Conservation (phyloP, 768 basidiomycete species). For the Mycena albidolilacea region DNA sequence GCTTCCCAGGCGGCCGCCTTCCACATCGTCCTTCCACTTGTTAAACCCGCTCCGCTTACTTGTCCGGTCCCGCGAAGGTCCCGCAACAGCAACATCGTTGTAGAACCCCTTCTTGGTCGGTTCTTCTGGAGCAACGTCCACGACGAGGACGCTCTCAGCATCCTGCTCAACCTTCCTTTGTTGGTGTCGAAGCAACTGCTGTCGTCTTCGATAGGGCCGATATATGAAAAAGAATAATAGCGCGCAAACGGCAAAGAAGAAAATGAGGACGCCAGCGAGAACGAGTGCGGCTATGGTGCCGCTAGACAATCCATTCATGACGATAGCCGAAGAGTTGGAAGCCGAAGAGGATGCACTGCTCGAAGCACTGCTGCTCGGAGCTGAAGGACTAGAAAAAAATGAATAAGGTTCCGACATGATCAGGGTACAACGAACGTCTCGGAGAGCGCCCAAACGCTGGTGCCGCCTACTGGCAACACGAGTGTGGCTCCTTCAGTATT, state of each 20-base stretch:
- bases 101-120: slow-evolving; percentile 23
- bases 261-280: slow-evolving; percentile 68
- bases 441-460: slow-evolving; percentile 55
- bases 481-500: slow-evolving; percentile 72
- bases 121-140: slow-evolving; percentile 36
- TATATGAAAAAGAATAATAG: slow-evolving; percentile 63
- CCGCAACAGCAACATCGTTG: slow-evolving; percentile 24
- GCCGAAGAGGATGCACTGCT: slow-evolving; percentile 33
- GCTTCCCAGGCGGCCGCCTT: slow-evolving; percentile 48
- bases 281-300: slow-evolving; percentile 80
- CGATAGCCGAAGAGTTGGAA: slow-evolving; percentile 36
- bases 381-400: slow-evolving; percentile 8
- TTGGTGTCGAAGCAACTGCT: slow-evolving; percentile 36
- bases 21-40: slow-evolving; percentile 62
- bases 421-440: slow-evolving; percentile 44
- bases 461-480: slow-evolving; percentile 63
- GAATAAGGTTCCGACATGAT: slow-evolving; percentile 10
- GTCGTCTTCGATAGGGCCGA: slow-evolving; percentile 61
- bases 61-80: slow-evolving; percentile 42
- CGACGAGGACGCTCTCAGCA: slow-evolving; percentile 38
- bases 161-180: slow-evolving; percentile 39
- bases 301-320: slow-evolving; percentile 50
- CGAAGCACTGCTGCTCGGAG: slow-evolving; percentile 27
- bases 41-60: slow-evolving; percentile 57
- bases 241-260: slow-evolving; percentile 58